Evolutionary conservation across 108 stramenopile genomes (phyloP).

Genomic region (Cyclotella sp.): DNA sequence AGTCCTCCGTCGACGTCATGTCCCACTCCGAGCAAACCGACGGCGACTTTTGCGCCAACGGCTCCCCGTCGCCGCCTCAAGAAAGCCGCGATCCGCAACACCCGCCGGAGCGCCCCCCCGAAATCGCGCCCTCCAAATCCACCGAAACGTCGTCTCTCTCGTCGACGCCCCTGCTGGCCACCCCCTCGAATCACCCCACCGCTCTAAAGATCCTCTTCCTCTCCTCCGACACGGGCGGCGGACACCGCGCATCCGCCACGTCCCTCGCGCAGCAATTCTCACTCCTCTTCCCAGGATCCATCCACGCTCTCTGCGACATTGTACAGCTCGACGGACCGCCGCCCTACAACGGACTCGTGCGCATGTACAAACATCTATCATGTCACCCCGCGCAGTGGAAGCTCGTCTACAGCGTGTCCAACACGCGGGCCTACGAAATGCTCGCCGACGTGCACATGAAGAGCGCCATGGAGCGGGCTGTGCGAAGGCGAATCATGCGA

Average conservation of each 20-base stretch:
- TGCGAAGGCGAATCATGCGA: slow-evolving; percentile 68
- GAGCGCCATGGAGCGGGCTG: slow-evolving; percentile 75
- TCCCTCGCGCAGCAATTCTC: slow-evolving; percentile 90
- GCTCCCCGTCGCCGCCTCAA: neutral
- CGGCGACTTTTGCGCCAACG: no score
- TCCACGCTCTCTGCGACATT: slow-evolving; percentile 78
- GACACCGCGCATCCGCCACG: slow-evolving; percentile 94
- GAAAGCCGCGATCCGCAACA: neutral
- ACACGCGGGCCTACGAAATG: slow-evolving; percentile 74
- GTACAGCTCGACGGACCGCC: slow-evolving; percentile 73
- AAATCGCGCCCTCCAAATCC: neutral
- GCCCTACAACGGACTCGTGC: slow-evolving; percentile 75
- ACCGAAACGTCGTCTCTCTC: neutral
- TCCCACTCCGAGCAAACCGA: slow-evolving; percentile 2
- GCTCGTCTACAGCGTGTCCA: slow-evolving; percentile 76
- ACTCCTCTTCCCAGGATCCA: slow-evolving; percentile 78
- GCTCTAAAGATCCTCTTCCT: slow-evolving; percentile 90
- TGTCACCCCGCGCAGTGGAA: slow-evolving; percentile 88
- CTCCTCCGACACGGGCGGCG: slow-evolving; percentile 97
- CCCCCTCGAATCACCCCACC: slow-evolving; percentile 18
- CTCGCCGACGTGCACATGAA: slow-evolving; percentile 82
- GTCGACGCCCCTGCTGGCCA: slow-evolving; percentile 9
- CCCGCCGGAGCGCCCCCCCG: neutral
- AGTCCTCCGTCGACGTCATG: neutral
- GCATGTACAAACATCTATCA: slow-evolving; percentile 77